phyloP scores from a whole-genome alignment of 441 rosid species.

The Adansonia madagascariensis region DNA sequence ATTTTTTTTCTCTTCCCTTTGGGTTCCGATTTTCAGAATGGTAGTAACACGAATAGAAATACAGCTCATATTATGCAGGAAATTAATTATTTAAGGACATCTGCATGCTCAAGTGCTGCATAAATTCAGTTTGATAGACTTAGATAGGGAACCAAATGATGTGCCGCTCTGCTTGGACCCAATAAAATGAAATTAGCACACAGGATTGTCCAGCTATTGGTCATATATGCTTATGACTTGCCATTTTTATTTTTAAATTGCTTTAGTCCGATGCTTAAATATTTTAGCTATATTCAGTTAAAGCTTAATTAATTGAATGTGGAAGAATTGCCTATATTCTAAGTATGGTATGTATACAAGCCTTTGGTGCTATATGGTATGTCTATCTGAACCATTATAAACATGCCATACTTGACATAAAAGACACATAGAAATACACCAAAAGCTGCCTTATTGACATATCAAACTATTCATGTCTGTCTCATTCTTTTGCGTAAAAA shows the following conservation, averaged over 20 bases:
- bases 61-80: neutral
- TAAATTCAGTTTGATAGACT: neutral
- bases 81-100: neutral
- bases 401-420: neutral
- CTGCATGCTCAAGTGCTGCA: neutral
- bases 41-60: neutral
- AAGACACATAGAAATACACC: neutral
- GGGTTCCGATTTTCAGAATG: neutral
- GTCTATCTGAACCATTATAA: neutral
- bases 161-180: neutral
- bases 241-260: neutral
- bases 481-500: neutral
- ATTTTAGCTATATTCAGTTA: neutral
- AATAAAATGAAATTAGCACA: conserved; percentile 8
- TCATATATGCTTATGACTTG: neutral
- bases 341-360: neutral
- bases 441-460: neutral
- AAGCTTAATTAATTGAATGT: neutral
- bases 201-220: neutral
- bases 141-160: neutral
- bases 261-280: neutral
- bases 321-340: neutral
- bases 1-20: neutral
- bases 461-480: neutral
- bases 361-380: neutral